These are phyloP conservation scores for Cladosporium velox DNA, from an alignment of 2,329 filamentous ascomycete genomes.

Conservation along the genomic window DNA sequence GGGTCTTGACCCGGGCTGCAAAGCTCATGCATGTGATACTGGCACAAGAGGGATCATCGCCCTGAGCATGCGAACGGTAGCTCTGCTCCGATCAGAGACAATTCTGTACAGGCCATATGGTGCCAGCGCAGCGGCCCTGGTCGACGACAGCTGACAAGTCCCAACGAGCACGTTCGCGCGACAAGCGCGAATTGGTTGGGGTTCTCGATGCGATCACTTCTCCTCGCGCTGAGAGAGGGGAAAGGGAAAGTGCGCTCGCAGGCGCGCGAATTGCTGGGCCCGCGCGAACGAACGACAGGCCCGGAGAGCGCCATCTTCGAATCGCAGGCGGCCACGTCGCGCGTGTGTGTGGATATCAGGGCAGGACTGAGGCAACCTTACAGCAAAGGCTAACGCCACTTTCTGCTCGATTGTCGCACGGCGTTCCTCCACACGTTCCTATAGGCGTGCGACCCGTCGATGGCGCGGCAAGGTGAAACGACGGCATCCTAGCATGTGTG, in stretches of 20 bases:
- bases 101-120: constrained; percentile 15
- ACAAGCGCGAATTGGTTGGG: constrained; percentile 5
- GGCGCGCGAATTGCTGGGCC: not conserved
- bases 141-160: constrained; percentile 15
- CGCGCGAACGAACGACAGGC: constrained; percentile 4
- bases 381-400: constrained; percentile 24
- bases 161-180: constrained; percentile 18
- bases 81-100: constrained; percentile 21
- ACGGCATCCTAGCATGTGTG: constrained; percentile 1
- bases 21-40: constrained; percentile 22
- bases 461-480: constrained; percentile 21
- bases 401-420: constrained; percentile 13
- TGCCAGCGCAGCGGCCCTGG: constrained; percentile 15
- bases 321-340: constrained; percentile 34
- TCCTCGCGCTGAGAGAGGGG: constrained; percentile 1
- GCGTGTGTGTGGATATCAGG: constrained; percentile 23
- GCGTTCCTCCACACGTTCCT: constrained; percentile 20
- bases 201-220: constrained; percentile 14
- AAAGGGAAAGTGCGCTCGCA: not conserved
- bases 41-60: constrained; percentile 13
- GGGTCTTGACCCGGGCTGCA: constrained; percentile 22
- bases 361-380: constrained; percentile 33
- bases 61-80: constrained; percentile 18
- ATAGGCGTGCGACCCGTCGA: constrained; percentile 16
- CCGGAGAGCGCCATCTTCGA: constrained; percentile 29